These are phyloP conservation scores for Lodderomyces theae DNA, from an alignment of 1,139 yeast species.

Conservation along the genomic window DNA sequence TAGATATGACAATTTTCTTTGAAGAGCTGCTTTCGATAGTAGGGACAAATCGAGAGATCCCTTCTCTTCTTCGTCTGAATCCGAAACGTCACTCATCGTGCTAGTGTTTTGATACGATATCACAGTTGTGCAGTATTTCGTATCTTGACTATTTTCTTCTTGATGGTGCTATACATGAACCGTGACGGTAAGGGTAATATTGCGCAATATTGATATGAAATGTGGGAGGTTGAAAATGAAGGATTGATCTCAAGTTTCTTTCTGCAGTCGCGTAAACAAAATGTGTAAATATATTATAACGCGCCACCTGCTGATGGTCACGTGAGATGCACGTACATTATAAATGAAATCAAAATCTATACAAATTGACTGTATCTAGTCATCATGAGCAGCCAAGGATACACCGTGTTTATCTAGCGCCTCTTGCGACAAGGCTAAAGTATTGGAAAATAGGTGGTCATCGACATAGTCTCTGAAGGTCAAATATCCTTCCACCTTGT, in stretches of 20 bases:
- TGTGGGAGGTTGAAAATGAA: too few relatives aligned
- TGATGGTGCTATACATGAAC: not conserved
- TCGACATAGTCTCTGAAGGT: conserved; percentile 15
- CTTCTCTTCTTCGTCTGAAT: conserved; percentile 16
- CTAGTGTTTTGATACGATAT: not conserved
- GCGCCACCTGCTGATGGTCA: too few relatives aligned
- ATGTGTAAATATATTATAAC: too few relatives aligned
- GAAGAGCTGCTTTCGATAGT: conserved; percentile 7
- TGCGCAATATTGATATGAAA: too few relatives aligned
- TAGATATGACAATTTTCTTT: conserved; percentile 9
- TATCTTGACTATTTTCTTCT: not conserved
- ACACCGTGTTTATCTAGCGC: conserved; percentile 12
- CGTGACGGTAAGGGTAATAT: not conserved
- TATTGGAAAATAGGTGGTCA: conserved; percentile 9
- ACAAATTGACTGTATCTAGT: too few relatives aligned
- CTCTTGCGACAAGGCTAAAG: conserved; percentile 6
- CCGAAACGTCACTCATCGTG: conserved; percentile 15
- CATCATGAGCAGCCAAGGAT: conserved; percentile 1
- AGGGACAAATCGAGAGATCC: conserved; percentile 4
- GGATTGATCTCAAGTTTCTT: too few relatives aligned
- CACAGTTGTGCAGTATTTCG: not conserved
- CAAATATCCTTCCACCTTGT: conserved; percentile 22
- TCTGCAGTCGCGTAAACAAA: too few relatives aligned
- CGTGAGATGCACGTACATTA: too few relatives aligned
- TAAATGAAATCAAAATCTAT: too few relatives aligned